Percentiles rank a stretch among this genome's conserved stretches.
Evolutionary conservation across 1,284 basidiomycete species (phyloP).

Genomic region (Sporisorium reilianum): DNA sequence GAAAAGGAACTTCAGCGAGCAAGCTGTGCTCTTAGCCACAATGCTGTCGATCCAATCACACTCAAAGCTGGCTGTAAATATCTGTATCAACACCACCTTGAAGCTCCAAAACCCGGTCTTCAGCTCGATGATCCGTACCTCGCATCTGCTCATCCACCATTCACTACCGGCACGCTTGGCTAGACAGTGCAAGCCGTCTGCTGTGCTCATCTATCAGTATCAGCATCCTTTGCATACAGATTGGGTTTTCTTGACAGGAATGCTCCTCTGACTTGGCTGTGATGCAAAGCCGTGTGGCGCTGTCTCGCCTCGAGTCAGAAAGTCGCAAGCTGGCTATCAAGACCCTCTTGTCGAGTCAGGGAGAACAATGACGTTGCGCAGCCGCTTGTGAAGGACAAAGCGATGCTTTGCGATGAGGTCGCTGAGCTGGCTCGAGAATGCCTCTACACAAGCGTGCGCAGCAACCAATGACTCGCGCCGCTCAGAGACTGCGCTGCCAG

Average conservation of each 20-base stretch:
- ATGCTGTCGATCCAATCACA: no score
- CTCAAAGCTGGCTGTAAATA: slow-evolving; percentile 33
- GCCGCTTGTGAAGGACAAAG: no score
- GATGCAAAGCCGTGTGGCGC: neutral
- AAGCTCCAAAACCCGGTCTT: neutral
- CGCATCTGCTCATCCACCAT: slow-evolving; percentile 20
- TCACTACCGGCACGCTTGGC: slow-evolving; percentile 1
- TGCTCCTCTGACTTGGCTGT: neutral
- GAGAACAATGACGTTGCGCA: no score
- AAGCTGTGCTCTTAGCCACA: no score
- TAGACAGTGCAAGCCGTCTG: neutral
- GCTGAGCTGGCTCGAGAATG: neutral
- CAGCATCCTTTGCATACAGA: neutral
- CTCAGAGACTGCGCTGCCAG: no score
- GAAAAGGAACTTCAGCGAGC: neutral
- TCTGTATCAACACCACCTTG: slow-evolving; percentile 23
- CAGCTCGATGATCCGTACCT: neutral
- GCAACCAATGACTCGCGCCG: neutral
- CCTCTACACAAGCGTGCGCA: neutral
- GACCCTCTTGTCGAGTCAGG: no score
- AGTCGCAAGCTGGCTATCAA: neutral
- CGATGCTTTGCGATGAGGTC: neutral
- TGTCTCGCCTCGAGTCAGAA: neutral
- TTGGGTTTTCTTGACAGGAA: neutral
- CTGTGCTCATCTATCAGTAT: neutral